These are phyloP conservation scores for Dioscorea dumetorum DNA, from an alignment of 106 monocot species.

Conservation along the genomic window DNA sequence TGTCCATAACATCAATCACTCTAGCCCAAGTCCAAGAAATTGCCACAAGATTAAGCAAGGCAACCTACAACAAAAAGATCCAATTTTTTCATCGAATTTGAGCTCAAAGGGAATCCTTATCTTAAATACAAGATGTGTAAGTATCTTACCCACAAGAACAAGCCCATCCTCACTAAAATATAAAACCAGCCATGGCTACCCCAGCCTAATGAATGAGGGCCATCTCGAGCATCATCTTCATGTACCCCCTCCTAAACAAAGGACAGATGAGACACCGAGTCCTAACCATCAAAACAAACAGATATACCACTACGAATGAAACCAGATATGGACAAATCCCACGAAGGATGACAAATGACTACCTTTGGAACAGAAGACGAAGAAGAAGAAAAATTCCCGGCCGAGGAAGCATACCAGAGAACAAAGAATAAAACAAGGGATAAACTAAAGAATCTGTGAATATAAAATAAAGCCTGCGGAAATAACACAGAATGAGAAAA, in stretches of 20 bases:
- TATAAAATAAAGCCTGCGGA: constrained; percentile 70
- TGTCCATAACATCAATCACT: constrained; percentile 96
- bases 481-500: constrained; percentile 6
- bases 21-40: constrained; percentile 98
- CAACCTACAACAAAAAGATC: constrained; percentile 50
- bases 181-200: constrained; percentile 79
- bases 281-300: constrained; percentile 12
- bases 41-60: constrained; percentile 90
- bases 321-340: no score
- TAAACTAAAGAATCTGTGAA: constrained; percentile 90
- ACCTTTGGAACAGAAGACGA: no score
- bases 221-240: constrained; percentile 11
- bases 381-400: constrained; percentile 16
- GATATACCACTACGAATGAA: no score
- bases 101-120: no score
- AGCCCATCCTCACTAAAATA: constrained; percentile 62
- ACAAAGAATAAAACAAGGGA: constrained; percentile 80
- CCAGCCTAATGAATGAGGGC: constrained; percentile 30
- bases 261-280: constrained; percentile 20
- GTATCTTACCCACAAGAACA: constrained; percentile 82
- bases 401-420: constrained; percentile 76
- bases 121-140: background rate
- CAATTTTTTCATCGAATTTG: background rate
- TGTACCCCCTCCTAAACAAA: constrained; percentile 12
- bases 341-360: no score